Evolutionary conservation across 495 filamentous ascomycete species (phyloP).

Genomic region (Penicillium diatomitis): DNA sequence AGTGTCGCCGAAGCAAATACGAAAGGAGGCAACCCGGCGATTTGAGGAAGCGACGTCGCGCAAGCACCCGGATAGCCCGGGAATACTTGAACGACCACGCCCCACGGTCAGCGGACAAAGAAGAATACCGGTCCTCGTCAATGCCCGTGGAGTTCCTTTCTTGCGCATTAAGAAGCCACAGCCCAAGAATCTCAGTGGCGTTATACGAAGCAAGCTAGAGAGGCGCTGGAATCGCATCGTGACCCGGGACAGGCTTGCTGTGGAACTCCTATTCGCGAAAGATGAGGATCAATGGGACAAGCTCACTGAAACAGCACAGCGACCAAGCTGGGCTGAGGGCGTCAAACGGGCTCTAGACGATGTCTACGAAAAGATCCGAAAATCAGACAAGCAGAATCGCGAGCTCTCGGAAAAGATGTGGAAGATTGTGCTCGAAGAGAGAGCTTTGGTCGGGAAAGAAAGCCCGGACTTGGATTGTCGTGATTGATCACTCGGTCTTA

Average conservation of each 20-base stretch:
- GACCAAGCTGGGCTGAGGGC: conserved; percentile 16
- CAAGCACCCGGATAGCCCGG: conserved; percentile 31
- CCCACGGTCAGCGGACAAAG: conserved; percentile 43
- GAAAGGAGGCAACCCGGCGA: conserved; percentile 18
- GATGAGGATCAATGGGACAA: conserved; percentile 54
- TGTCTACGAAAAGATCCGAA: conserved; percentile 12
- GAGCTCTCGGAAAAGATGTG: conserved; percentile 32
- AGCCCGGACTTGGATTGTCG: too few species aligned
- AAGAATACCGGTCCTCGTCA: conserved; percentile 50
- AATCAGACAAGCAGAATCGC: conserved; percentile 18
- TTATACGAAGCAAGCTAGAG: conserved; percentile 45
- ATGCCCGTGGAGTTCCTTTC: conserved; percentile 54
- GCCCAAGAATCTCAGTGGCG: conserved; percentile 43
- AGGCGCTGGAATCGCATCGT: conserved; percentile 29
- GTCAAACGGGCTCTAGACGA: conserved; percentile 11
- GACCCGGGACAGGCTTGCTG: conserved; percentile 20
- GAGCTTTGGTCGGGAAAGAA: conserved; percentile 27
- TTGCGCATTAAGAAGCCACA: conserved; percentile 65
- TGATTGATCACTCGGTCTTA: too few species aligned
- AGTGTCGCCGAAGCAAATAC: conserved; percentile 14
- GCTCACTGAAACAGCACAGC: conserved; percentile 18
- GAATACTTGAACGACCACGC: conserved; percentile 35
- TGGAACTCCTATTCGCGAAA: conserved; percentile 32
- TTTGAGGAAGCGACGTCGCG: conserved; percentile 19
- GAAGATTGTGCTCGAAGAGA: conserved; percentile 35